Base-by-base conservation (phyloP, 352 stramenopile species). In the Pythium aristosporum region DNA sequence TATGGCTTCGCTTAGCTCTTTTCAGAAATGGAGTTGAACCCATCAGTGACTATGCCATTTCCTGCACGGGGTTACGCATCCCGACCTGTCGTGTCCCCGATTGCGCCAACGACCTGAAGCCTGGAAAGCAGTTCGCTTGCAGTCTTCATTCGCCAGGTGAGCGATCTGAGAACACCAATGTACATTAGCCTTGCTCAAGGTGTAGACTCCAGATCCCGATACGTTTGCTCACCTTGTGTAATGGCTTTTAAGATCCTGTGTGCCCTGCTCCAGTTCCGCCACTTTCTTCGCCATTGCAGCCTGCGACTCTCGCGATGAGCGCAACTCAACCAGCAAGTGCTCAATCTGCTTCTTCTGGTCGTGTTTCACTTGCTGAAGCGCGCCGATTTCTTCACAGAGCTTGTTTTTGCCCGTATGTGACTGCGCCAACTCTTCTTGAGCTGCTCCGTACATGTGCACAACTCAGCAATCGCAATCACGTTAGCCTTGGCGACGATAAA, bases 351-450 rank as follows among this genome's bases (percentile, higher is more conserved):
- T 82, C 3, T 71, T 48, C 23, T 87, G 71, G 18, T 83, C 61
- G 1, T 71, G 58, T 18, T 86, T 84, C 7, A 61, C 46, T 46
- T 85, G 81, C 56, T 86, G 73, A 25, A 92, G 62, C 23, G 56
- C 68, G 0, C 84, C 84, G 32, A 89, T 77, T 66, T 82, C 71
- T 55, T 82, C 79, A 61, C 75, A 92, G 25, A 91, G 32, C 53
- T 75, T 77, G 30, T 67, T 66, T 57, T 79, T 89, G 49, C 73
- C 76, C 10, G 63, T 54, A 44, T 85, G 75, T 5, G 73, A 66
- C 41, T 50, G 50, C 34, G 65, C 75, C 30, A 92, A 60, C 46
- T 89, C 81, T 61, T 88, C 76, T 73, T 85, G 78, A 11, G 72
- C 82, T 91, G 30, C 23, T 3, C 46, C 2, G 20, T 56, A 11